phyloP scores from a whole-genome alignment of 352 stramenopile species.

The Elongisporangium prolatum region DNA sequence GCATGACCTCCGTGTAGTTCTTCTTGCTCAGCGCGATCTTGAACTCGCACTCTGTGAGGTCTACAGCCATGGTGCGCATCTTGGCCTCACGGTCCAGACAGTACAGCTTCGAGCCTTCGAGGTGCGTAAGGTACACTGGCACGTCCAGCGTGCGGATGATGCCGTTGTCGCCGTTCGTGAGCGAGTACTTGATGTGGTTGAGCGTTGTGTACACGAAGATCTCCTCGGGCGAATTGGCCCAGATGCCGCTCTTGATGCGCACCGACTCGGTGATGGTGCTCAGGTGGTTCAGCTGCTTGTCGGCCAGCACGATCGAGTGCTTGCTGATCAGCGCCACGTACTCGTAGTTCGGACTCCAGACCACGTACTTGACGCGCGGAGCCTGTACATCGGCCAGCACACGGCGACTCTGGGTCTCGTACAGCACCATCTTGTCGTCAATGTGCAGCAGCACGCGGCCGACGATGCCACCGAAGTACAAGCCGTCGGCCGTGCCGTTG shows the following conservation, averaged over 20 bases:
- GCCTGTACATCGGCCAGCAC: slow-evolving; percentile 96
- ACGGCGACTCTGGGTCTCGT: slow-evolving; percentile 96
- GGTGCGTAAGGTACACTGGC: slow-evolving; percentile 96
- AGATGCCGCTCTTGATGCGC: slow-evolving; percentile 93
- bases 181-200: slow-evolving; percentile 92
- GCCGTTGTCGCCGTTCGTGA: slow-evolving; percentile 93
- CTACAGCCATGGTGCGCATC: slow-evolving; percentile 94
- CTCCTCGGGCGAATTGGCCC: slow-evolving; percentile 86
- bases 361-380: slow-evolving; percentile 96
- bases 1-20: slow-evolving; percentile 98
- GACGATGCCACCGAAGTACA: slow-evolving; percentile 96
- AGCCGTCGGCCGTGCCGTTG: slow-evolving; percentile 91
- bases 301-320: slow-evolving; percentile 96
- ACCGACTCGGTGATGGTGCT: slow-evolving; percentile 97
- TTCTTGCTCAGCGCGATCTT: slow-evolving; percentile 95
- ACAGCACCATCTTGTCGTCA: slow-evolving; percentile 97
- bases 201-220: slow-evolving; percentile 99
- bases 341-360: slow-evolving; percentile 96
- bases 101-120: slow-evolving; percentile 94
- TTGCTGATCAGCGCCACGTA: slow-evolving; percentile 98
- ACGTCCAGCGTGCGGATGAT: slow-evolving; percentile 98
- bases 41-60: slow-evolving; percentile 99
- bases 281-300: slow-evolving; percentile 97
- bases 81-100: slow-evolving; percentile 97
- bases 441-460: slow-evolving; percentile 96